phyloP scores from a whole-genome alignment of 2,329 filamentous ascomycete genomes.

The Biscogniauxia marginata region DNA sequence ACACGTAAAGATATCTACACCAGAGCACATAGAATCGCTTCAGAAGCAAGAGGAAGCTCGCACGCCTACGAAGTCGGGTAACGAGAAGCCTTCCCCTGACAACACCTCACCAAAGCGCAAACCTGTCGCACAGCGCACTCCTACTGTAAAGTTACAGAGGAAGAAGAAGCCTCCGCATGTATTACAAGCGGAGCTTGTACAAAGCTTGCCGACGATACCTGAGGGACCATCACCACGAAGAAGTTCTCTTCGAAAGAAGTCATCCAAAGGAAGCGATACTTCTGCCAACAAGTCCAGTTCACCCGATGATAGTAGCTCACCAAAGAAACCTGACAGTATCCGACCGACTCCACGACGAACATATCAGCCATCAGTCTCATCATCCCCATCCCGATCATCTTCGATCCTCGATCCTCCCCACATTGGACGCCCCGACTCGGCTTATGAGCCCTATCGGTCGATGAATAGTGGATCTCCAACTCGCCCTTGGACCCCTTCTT shows the following conservation, averaged over 20 bases:
- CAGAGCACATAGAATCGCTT: conserved; percentile 33
- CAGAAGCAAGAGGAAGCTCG: conserved; percentile 39
- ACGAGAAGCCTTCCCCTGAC: conserved; percentile 11
- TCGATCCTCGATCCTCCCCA: conserved; percentile 58
- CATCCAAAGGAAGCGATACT: conserved; percentile 18
- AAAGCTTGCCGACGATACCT: conserved; percentile 50
- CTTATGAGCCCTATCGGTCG: conserved; percentile 58
- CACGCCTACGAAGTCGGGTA: conserved; percentile 22
- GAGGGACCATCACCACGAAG: conserved; percentile 48
- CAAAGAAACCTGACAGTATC: conserved; percentile 41
- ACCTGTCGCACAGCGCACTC: conserved; percentile 23
- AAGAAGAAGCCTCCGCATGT: conserved; percentile 34
- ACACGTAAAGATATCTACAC: conserved; percentile 24
- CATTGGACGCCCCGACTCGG: conserved; percentile 62
- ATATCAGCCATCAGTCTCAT: conserved; percentile 55
- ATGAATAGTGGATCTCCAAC: conserved; percentile 51
- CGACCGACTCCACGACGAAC: conserved; percentile 41
- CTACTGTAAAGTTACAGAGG: conserved; percentile 53
- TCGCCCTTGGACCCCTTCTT: conserved; percentile 56
- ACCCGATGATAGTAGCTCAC: conserved; percentile 40
- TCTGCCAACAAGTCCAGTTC: conserved; percentile 9
- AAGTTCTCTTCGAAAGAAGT: conserved; percentile 34
- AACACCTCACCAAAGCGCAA: conserved; percentile 23
- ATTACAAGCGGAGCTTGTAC: conserved; percentile 34
- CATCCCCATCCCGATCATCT: conserved; percentile 42